Evolutionary conservation across 805 yeast species (phyloP).

Genomic region (Cyberlindnera mrakii): DNA sequence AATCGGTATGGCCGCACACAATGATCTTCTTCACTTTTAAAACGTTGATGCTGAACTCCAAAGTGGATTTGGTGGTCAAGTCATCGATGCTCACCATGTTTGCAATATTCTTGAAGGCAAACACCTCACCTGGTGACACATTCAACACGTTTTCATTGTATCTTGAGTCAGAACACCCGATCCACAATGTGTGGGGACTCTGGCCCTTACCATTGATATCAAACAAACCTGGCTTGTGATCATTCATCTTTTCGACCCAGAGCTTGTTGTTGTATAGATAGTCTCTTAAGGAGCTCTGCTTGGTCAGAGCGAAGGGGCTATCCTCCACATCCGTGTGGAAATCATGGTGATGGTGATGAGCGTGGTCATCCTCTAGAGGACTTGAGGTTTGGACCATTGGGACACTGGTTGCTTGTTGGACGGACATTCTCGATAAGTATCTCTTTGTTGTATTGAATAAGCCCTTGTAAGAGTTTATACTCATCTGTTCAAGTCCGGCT

Average conservation of each 20-base stretch:
- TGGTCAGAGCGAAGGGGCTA: slow-evolving; percentile 30
- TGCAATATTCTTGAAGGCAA: slow-evolving; percentile 85
- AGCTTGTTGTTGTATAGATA: slow-evolving; percentile 41
- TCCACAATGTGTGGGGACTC: slow-evolving; percentile 89
- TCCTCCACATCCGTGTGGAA: slow-evolving; percentile 9
- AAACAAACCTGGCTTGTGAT: slow-evolving; percentile 20
- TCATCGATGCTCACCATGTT: slow-evolving; percentile 67
- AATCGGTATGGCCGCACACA: slow-evolving; percentile 91
- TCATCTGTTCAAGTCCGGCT: no score
- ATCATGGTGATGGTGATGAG: slow-evolving; percentile 7
- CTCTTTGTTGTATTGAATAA: no score
- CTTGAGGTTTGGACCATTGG: no score
- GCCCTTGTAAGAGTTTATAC: no score
- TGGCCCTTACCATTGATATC: slow-evolving; percentile 69
- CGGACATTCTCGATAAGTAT: no score
- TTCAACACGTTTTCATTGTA: slow-evolving; percentile 72
- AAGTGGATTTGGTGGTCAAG: slow-evolving; percentile 64
- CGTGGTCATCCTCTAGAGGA: slow-evolving; percentile 1
- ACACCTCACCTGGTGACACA: slow-evolving; percentile 86
- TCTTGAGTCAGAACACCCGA: slow-evolving; percentile 91
- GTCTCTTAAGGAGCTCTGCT: slow-evolving; percentile 43
- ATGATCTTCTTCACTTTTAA: slow-evolving; percentile 75
- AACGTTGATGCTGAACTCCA: slow-evolving; percentile 84
- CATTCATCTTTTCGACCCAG: slow-evolving; percentile 34
- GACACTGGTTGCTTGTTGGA: no score